Evolutionary conservation across 192 early-diverging fungal genomes (phyloP).

Genomic region (Linnemannia zychae): DNA sequence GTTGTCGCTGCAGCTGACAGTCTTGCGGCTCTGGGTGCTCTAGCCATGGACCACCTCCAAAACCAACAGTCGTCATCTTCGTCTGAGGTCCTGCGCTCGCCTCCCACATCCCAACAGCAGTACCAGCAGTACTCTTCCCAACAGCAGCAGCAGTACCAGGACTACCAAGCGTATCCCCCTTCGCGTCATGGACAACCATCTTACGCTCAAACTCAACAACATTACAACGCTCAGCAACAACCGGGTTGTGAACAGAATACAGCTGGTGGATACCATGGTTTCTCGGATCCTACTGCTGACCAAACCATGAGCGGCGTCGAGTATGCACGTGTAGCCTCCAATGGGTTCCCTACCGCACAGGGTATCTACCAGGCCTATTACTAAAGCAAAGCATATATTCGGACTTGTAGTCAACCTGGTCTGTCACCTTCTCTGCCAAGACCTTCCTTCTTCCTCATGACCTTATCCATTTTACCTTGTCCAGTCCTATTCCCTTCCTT

Average conservation of each 20-base stretch:
- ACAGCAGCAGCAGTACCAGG: slow-evolving; percentile 2
- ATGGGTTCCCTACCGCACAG: neutral
- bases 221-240: neutral
- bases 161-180: neutral
- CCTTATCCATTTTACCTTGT: too few relatives aligned
- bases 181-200: too few relatives aligned
- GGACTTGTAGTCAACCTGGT: too few relatives aligned
- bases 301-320: neutral
- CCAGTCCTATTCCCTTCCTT: too few relatives aligned
- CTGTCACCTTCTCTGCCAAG: too few relatives aligned
- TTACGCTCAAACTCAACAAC: neutral
- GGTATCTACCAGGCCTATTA: neutral
- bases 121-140: neutral
- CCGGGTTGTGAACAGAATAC: neutral
- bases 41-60: slow-evolving; percentile 4
- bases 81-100: neutral
- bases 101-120: neutral
- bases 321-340: neutral
- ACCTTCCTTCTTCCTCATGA: too few relatives aligned
- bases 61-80: neutral
- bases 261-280: neutral
- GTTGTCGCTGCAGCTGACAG: neutral
- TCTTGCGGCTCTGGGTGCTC: neutral
- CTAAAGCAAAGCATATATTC: neutral
- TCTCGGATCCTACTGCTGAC: neutral